Conservation (phyloP, 225 moss, liverwort and hornwort species). For the Physcomitrellopsis africana region DNA sequence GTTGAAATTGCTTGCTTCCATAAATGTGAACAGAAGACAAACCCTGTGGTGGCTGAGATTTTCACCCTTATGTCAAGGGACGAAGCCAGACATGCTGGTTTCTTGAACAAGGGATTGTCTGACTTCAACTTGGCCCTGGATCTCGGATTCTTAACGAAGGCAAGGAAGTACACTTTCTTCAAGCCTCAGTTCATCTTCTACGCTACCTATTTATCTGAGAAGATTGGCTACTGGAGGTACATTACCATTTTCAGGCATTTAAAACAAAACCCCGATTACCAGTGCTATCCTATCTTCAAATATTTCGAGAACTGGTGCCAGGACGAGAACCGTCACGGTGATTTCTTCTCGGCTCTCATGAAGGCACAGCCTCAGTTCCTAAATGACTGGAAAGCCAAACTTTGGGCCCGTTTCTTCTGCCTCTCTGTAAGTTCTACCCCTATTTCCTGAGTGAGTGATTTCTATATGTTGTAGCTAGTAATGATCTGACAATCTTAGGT, state of each 20-base stretch:
- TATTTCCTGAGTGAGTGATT: neutral
- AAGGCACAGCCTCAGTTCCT: constrained; percentile 99
- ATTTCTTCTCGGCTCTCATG: constrained; percentile 96
- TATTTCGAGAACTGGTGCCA: constrained; percentile 99
- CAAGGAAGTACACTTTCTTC: constrained; percentile 97
- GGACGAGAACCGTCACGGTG: constrained; percentile 98
- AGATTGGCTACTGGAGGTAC: constrained; percentile 99
- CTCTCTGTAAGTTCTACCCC: constrained; percentile 66
- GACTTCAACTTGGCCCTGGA: constrained; percentile 91
- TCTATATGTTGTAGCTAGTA: no score
- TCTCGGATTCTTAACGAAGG: constrained; percentile 92
- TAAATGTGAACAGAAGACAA: constrained; percentile 70
- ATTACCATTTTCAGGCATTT: constrained; percentile 92
- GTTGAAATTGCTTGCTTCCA: no score
- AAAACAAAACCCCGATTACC: constrained; percentile 91
- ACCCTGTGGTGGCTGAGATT: constrained; percentile 87
- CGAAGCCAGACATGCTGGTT: constrained; percentile 95
- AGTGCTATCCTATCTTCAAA: constrained; percentile 97
- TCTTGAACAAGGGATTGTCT: constrained; percentile 91
- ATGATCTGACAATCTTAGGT: no score
- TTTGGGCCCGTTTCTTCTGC: constrained; percentile 98
- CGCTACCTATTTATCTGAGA: constrained; percentile 93
- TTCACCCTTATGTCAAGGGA: constrained; percentile 99
- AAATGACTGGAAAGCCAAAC: constrained; percentile 97
- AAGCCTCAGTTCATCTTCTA: constrained; percentile 98